A percentile compares a stretch with the other conserved stretches of the same genome.
Evolutionary conservation across 768 basidiomycete genomes (phyloP).

Genomic region (Guyanaporus albipodus): DNA sequence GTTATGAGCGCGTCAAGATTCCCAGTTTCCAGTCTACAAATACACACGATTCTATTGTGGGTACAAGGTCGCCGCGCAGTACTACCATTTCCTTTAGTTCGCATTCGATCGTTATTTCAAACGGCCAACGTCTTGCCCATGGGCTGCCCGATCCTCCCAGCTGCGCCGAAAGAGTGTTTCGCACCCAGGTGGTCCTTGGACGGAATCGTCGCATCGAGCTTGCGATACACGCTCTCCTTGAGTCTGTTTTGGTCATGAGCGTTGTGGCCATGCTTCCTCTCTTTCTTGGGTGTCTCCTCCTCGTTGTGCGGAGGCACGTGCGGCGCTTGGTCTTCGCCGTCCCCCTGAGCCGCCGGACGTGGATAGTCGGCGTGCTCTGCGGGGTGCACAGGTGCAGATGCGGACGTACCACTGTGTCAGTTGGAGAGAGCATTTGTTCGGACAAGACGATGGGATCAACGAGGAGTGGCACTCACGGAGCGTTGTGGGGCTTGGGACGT

Average conservation of each 20-base stretch:
- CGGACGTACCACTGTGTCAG: not conserved
- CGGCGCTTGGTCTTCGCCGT: constrained; percentile 29
- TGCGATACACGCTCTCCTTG: constrained; percentile 42
- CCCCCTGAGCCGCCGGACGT: constrained; percentile 43
- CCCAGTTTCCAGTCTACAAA: constrained; percentile 11
- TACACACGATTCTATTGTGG: constrained; percentile 14
- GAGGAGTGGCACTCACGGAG: constrained; percentile 24
- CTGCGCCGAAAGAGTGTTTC: constrained; percentile 39
- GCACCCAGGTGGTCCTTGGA: constrained; percentile 38
- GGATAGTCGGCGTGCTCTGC: constrained; percentile 45
- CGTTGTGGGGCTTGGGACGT: constrained; percentile 35
- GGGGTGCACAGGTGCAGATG: constrained; percentile 8
- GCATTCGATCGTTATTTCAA: constrained; percentile 23
- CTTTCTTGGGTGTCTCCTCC: constrained; percentile 46
- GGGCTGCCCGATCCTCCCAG: constrained; percentile 56
- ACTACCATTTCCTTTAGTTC: not conserved
- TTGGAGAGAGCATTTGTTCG: no score
- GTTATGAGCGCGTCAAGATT: not conserved
- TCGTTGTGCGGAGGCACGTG: constrained; percentile 39
- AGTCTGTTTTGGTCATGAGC: constrained; percentile 43
- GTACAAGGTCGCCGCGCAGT: constrained; percentile 7
- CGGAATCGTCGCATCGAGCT: constrained; percentile 46
- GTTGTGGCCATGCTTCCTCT: constrained; percentile 41
- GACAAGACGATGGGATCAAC: no score
- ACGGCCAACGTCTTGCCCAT: constrained; percentile 40